These are phyloP conservation scores for Hypomontagnella submonticulosa DNA, from an alignment of 495 filamentous ascomycete species.

Conservation along the genomic window DNA sequence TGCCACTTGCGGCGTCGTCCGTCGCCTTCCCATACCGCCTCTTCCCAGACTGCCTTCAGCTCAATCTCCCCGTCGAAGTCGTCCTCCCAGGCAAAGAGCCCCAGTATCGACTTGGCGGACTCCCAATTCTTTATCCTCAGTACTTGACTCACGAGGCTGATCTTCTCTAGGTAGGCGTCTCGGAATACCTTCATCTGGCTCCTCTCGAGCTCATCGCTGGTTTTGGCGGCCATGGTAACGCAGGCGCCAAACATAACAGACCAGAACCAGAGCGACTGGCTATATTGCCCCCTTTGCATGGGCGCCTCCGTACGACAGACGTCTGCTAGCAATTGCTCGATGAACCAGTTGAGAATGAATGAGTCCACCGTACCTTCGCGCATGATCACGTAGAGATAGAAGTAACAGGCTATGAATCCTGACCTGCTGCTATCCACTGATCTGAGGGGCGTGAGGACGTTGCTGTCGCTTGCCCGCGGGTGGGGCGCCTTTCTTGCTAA, in stretches of 20 bases:
- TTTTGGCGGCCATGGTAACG: slow-evolving; percentile 41
- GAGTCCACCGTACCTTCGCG: slow-evolving; percentile 45
- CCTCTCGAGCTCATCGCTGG: slow-evolving; percentile 38
- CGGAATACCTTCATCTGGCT: slow-evolving; percentile 41
- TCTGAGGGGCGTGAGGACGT: slow-evolving; percentile 36
- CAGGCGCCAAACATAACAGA: slow-evolving; percentile 49
- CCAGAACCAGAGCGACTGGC: slow-evolving; percentile 50
- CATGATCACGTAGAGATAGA: slow-evolving; percentile 50
- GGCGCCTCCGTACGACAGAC: slow-evolving; percentile 45
- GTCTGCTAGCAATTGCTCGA: slow-evolving; percentile 49
- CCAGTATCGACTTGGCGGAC: slow-evolving; percentile 41
- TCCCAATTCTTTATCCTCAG: slow-evolving; percentile 46
- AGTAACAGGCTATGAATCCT: slow-evolving; percentile 49
- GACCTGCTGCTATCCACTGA: slow-evolving; percentile 46
- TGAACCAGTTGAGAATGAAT: slow-evolving; percentile 49
- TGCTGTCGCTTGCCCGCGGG: slow-evolving; percentile 37
- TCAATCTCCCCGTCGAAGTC: slow-evolving; percentile 47
- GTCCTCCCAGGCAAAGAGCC: slow-evolving; percentile 48
- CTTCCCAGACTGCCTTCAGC: slow-evolving; percentile 45
- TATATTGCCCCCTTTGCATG: slow-evolving; percentile 46
- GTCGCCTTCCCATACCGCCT: slow-evolving; percentile 43
- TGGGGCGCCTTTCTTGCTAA: slow-evolving; percentile 43
- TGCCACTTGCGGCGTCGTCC: slow-evolving; percentile 18
- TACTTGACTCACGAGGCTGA: slow-evolving; percentile 39
- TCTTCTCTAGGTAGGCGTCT: slow-evolving; percentile 44